phyloP scores from a whole-genome alignment of 73 alveolate genomes.

The Paramecium biaurelia region DNA sequence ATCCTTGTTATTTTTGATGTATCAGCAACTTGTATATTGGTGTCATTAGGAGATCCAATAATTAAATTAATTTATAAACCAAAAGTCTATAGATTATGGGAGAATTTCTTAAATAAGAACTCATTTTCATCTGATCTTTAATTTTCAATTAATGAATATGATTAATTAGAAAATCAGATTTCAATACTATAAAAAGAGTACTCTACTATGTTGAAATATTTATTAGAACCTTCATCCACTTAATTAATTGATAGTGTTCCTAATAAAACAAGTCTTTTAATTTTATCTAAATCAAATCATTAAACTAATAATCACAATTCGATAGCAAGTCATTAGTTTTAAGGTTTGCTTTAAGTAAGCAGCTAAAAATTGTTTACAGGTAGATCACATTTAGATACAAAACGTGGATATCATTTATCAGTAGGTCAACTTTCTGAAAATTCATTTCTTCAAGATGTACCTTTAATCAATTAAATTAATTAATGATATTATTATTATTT shows the following conservation, averaged over 20 bases:
- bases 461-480: neutral
- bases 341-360: neutral
- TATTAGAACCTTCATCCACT: neutral
- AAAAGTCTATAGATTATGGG: conserved; percentile 27
- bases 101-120: conserved; percentile 21
- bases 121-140: conserved; percentile 39
- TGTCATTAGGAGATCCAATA: neutral
- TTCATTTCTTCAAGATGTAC: neutral
- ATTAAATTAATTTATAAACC: neutral
- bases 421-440: conserved; percentile 30
- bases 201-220: neutral
- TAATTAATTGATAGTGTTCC: conserved; percentile 13
- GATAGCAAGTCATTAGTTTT: neutral
- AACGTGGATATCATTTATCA: conserved; percentile 11
- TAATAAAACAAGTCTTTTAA: neutral
- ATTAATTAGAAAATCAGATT: neutral
- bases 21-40: neutral
- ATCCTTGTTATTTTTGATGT: neutral
- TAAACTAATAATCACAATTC: neutral
- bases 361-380: conserved; percentile 40
- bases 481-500: neutral
- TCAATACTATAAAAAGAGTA: neutral
- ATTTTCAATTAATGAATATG: neutral
- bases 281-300: neutral
- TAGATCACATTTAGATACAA: conserved; percentile 6